Evolutionary conservation across 2,329 filamentous ascomycete genomes (phyloP).

Genomic region (Graphiopsis chlorocephala): DNA sequence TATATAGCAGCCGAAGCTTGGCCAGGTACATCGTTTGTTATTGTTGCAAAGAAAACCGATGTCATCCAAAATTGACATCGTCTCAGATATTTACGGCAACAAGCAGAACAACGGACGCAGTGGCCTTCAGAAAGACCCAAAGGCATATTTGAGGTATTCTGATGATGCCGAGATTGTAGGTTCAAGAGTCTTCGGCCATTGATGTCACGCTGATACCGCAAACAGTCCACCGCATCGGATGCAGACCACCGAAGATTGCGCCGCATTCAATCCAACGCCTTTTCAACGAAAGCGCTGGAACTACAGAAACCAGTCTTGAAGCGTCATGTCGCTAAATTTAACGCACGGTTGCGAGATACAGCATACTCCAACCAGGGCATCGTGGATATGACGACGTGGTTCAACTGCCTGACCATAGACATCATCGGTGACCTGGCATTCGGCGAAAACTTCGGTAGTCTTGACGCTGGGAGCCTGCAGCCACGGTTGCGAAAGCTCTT

Average conservation of each 20-base stretch:
- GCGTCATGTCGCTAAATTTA: slow-evolving; percentile 41
- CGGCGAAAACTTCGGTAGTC: slow-evolving; percentile 33
- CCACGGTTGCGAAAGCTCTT: slow-evolving; percentile 33
- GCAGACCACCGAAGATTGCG: slow-evolving; percentile 39
- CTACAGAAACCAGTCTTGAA: slow-evolving; percentile 42
- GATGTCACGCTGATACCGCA: neutral
- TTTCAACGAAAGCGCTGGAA: slow-evolving; percentile 39
- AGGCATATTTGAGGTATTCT: neutral
- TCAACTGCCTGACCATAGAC: slow-evolving; percentile 28
- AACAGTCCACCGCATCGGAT: slow-evolving; percentile 31
- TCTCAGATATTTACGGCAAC: neutral
- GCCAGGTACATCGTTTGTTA: neutral
- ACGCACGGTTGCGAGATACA: slow-evolving; percentile 38
- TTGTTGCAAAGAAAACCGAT: neutral
- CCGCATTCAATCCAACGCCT: slow-evolving; percentile 41
- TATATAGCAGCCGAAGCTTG: neutral
- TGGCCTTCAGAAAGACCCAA: neutral
- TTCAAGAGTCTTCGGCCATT: neutral
- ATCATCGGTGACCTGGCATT: slow-evolving; percentile 34
- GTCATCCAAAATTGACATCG: neutral
- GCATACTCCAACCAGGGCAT: slow-evolving; percentile 24
- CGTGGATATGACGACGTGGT: slow-evolving; percentile 30
- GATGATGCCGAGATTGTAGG: neutral
- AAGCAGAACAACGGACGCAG: neutral
- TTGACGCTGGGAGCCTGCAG: slow-evolving; percentile 35